Evolutionary conservation across 2,329 filamentous ascomycete species (phyloP).

Genomic region (Pyrenophora graminea): DNA sequence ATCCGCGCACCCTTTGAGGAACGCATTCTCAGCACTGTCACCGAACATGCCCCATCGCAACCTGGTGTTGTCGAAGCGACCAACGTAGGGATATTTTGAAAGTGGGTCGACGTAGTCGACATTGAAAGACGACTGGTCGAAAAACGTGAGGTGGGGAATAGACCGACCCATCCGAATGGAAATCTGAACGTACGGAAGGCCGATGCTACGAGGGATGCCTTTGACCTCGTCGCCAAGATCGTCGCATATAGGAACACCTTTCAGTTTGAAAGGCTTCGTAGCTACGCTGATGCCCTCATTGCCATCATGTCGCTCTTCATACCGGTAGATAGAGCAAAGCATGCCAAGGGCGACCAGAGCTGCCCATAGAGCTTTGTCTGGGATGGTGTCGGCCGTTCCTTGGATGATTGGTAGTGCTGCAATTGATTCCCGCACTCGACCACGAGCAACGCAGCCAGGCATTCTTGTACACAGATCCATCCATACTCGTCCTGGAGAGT

Average conservation of each 20-base stretch:
- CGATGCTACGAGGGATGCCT: slow-evolving; percentile 56
- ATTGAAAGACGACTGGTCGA: slow-evolving; percentile 61
- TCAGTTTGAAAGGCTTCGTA: slow-evolving; percentile 39
- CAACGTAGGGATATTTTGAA: slow-evolving; percentile 54
- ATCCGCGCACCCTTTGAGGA: slow-evolving; percentile 33
- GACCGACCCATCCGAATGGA: slow-evolving; percentile 59
- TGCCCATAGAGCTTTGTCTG: slow-evolving; percentile 59
- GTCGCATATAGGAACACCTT: slow-evolving; percentile 55
- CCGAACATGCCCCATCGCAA: slow-evolving; percentile 34
- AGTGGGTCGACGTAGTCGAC: slow-evolving; percentile 56
- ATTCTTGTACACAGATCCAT: slow-evolving; percentile 59
- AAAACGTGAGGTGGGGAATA: slow-evolving; percentile 59
- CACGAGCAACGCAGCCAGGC: slow-evolving; percentile 57
- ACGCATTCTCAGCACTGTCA: slow-evolving; percentile 31
- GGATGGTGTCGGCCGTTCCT: slow-evolving; percentile 56
- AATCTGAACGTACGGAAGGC: slow-evolving; percentile 59
- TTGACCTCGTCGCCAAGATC: slow-evolving; percentile 57
- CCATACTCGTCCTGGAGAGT: slow-evolving; percentile 59
- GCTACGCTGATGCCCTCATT: slow-evolving; percentile 54
- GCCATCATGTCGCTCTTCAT: slow-evolving; percentile 59
- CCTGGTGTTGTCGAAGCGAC: slow-evolving; percentile 30
- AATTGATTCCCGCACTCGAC: slow-evolving; percentile 57
- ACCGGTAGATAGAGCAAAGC: slow-evolving; percentile 60
- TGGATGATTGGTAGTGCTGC: slow-evolving; percentile 56
- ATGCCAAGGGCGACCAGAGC: slow-evolving; percentile 59